Percentiles rank a stretch among this genome's conserved stretches.
These are phyloP conservation scores for Pleurotus platypus DNA, from an alignment of 768 basidiomycete genomes.

Conservation along the genomic window DNA sequence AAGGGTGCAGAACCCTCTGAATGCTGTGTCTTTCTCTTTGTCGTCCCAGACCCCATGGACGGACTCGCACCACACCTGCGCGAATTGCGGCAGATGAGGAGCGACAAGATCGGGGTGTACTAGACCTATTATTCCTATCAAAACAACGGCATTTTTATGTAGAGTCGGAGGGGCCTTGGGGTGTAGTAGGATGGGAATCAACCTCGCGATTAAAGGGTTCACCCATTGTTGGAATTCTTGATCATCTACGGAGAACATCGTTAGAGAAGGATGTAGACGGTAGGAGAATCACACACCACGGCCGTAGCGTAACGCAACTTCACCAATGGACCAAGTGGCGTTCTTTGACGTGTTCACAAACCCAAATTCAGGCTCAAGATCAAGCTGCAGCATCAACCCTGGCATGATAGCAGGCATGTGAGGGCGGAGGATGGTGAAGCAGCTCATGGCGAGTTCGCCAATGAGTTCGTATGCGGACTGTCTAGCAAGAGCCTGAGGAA, in stretches of 20 bases:
- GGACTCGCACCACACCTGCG: constrained; percentile 95
- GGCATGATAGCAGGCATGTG: constrained; percentile 87
- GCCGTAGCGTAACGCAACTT: constrained; percentile 91
- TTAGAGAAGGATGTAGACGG: constrained; percentile 1
- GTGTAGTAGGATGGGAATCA: constrained; percentile 91
- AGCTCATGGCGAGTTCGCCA: constrained; percentile 96
- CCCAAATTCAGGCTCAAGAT: constrained; percentile 89
- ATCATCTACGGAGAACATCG: constrained; percentile 46
- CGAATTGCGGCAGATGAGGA: constrained; percentile 85
- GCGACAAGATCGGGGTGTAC: constrained; percentile 89
- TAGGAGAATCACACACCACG: constrained; percentile 44
- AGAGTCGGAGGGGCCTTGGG: constrained; percentile 90
- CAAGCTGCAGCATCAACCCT: constrained; percentile 84
- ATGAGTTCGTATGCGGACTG: constrained; percentile 98
- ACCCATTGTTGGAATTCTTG: constrained; percentile 92
- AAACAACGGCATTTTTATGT: constrained; percentile 97
- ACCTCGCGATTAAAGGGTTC: constrained; percentile 75
- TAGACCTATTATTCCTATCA: constrained; percentile 92
- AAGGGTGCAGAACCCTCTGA: constrained; percentile 94
- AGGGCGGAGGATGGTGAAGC: constrained; percentile 82
- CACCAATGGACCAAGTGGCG: constrained; percentile 98
- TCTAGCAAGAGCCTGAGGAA: constrained; percentile 91
- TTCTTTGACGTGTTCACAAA: constrained; percentile 98
- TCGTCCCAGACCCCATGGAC: constrained; percentile 98
- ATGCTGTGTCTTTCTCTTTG: constrained; percentile 98